Conservation (phyloP, 345 rosid species). For the Angophora floribunda region DNA sequence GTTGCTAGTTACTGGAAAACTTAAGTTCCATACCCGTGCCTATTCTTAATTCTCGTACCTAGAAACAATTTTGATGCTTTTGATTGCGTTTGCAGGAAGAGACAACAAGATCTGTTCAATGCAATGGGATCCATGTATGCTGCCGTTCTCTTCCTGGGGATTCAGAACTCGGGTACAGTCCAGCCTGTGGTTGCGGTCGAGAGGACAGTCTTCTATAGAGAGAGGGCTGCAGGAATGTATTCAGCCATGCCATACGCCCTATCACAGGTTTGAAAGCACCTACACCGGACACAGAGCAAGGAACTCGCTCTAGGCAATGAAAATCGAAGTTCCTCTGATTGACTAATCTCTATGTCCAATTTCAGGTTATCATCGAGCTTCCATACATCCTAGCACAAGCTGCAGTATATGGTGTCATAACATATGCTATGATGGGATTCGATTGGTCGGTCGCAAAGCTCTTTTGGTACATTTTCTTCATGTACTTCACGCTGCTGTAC, state of each 20-base stretch:
- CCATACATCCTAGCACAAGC: constrained; percentile 28
- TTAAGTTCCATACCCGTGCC: neutral
- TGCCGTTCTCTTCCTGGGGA: constrained; percentile 63
- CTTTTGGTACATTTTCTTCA: constrained; percentile 20
- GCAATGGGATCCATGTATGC: constrained; percentile 74
- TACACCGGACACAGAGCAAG: neutral
- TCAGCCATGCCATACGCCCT: constrained; percentile 62
- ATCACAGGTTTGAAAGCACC: constrained; percentile 8
- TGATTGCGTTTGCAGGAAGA: constrained; percentile 10
- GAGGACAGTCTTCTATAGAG: constrained; percentile 70
- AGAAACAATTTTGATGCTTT: neutral
- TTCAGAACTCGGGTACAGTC: constrained; percentile 43
- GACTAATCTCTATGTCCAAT: neutral
- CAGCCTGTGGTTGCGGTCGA: constrained; percentile 72
- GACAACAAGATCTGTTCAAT: constrained; percentile 41
- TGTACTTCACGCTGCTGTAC: constrained; percentile 29
- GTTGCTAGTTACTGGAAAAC: neutral
- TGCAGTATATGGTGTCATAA: constrained; percentile 8
- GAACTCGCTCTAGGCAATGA: neutral
- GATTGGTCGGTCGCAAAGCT: constrained; percentile 14
- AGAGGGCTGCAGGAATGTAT: constrained; percentile 81
- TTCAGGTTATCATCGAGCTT: constrained; percentile 33
- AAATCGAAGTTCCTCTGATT: neutral
- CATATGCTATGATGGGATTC: constrained; percentile 29
- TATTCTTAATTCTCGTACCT: neutral